Base-by-base conservation (phyloP, 176 grass and related monocot genomes). In the Oryza meridionalis region DNA sequence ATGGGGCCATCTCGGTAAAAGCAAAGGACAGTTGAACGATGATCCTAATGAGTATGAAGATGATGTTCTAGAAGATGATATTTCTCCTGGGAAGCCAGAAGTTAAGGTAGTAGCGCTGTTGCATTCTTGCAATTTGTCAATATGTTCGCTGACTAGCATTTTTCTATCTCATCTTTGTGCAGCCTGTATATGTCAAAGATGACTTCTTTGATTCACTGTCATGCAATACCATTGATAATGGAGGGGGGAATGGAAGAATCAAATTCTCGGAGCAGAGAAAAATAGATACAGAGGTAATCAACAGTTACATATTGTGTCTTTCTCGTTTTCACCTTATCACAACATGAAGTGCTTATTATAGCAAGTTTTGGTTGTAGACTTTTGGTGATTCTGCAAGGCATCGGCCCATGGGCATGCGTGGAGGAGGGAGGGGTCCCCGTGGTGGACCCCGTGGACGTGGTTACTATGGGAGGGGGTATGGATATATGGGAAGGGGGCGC, bases 131-230 rank as follows among this genome's bases (percentile, higher is more conserved):
- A 9, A 53, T 26, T 68, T 86, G 35, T 82, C 25, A 58, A 46
- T 79, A 51, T 31, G 47, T 40, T 81, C 15, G 63, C 73, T 84
- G 55, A 88, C 58, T 81, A 82, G 4, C 11, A 26, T 67, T 40
- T 78, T 50, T 67, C 29, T 58, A 33, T 77, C 10, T 51, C 73
- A 65, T 33, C 25, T 72, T 61, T 65, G 62, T 87, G 25, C 72
- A 98, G 96, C 71, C 86, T 89, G 88, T 96, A 26, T 96, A 94
- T 92, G 89, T 93, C 24, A 98, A 98, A 80, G 96, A 98, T 27
- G 93, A 98, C 45, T 98, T 98, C 85, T 98, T 98, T 25, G 93
- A 98, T 92, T 89, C 96, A 66, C 91, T 98, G 26, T 98, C 96
- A 22, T 92, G 85, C 87, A 90, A 88, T 75, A 92, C 93, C 73